Evolutionary conservation across 1,284 basidiomycete species (phyloP), one percentile per base, ranked within the genome.

Genomic region (Waitea zeae): DNA sequence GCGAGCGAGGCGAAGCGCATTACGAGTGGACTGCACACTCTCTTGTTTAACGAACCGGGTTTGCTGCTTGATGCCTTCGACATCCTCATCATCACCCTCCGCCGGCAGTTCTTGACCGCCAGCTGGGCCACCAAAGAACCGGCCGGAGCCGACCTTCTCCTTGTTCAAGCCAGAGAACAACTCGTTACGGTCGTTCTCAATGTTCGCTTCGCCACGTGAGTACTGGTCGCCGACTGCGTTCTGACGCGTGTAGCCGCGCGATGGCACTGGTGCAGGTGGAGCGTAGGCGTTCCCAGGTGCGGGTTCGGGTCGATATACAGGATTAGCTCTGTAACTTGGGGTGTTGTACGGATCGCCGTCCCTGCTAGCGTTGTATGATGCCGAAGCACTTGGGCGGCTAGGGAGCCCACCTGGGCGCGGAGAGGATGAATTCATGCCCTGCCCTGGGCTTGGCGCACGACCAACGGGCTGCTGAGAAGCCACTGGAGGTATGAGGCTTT

Each of bases 11-110:
- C 89, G 70, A 33, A 99, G 65, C 3, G 93, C 92, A 56, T 98
- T 97, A 45, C 92, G 66, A 1, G 90, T 88, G 17, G 82, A 84
- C 39, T 77, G 79, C 33, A 95, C 78, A 50, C 76, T 82, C 48
- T 98, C 93, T 56, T 96, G 89, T 60, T 99, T 98, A 43, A 87
- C 59, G 49, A 73, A 86, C 36, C 80, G 70, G 45, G 88, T 89
- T 58, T 92, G 78, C 50, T 87, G 75, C 60, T 96, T 97, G 61
- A 98, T 93, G 12, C 81, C 89, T 57, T 98, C 93, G 4, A 95
- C 67, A 49, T 97, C 93, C 46, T 97, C 92, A 13, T 36, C 35
- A 17, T 97, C 92, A 44, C 83, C 83, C 53, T 93, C 88, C 9
- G 64, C 60, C 26, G 57, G 41, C 29, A 70, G 67, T 20, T 66